A percentile compares a stretch with the other conserved stretches of the same genome.
Conservation (phyloP, 2,329 filamentous ascomycete genomes). For the Aureobasidium sp. region DNA sequence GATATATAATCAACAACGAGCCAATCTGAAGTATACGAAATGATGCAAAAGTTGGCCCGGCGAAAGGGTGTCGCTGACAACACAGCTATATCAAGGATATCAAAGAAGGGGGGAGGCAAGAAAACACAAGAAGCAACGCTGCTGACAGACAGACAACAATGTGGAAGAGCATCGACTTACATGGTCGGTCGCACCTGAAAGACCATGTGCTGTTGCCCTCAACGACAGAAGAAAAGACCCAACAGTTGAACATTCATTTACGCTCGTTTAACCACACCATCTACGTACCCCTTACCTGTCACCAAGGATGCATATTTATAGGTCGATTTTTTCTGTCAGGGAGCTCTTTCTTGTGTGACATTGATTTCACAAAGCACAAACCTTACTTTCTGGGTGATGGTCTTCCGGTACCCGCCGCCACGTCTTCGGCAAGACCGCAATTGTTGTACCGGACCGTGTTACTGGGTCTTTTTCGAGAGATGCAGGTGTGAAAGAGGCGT, state of each 20-base stretch:
- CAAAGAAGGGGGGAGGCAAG: background rate
- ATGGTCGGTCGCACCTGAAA: constrained; percentile 4
- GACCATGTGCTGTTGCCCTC: background rate
- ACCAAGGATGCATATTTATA: background rate
- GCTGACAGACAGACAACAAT: background rate
- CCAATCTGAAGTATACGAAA: background rate
- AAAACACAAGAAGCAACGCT: background rate
- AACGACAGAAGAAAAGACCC: background rate
- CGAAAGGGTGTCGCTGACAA: background rate
- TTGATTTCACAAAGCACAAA: background rate
- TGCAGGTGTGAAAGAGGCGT: background rate
- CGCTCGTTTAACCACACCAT: background rate
- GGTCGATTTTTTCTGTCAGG: background rate
- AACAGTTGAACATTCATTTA: background rate
- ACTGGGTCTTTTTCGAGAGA: background rate
- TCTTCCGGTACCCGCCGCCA: background rate
- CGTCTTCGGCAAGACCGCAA: background rate
- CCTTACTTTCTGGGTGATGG: background rate
- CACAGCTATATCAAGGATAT: background rate
- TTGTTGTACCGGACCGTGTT: background rate
- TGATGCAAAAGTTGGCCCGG: background rate
- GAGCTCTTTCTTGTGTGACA: background rate
- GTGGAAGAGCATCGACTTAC: constrained; percentile 2
- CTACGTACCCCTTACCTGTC: background rate
- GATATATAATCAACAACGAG: background rate